Conservation (phyloP, 495 filamentous ascomycete genomes). For the Penicillium canariense region DNA sequence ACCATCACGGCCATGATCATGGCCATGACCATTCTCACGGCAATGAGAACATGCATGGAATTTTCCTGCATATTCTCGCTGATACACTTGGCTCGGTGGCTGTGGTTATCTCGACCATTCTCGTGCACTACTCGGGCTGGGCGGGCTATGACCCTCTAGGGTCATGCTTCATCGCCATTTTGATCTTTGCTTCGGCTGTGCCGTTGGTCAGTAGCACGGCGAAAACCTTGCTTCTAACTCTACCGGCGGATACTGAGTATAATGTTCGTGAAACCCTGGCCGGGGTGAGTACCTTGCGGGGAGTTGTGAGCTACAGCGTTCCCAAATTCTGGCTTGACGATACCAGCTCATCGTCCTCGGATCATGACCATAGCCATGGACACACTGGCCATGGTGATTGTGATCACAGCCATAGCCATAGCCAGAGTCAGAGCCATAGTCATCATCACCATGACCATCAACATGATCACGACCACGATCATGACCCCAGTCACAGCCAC, state of each 20-base stretch:
- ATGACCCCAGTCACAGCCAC: constrained; percentile 15
- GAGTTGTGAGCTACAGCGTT: constrained; percentile 81
- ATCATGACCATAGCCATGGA: constrained; percentile 17
- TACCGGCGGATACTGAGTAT: constrained; percentile 87
- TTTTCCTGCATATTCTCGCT: constrained; percentile 92
- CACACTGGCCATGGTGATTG: constrained; percentile 14
- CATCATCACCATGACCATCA: not conserved
- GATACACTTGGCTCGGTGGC: constrained; percentile 93
- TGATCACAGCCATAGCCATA: constrained; percentile 13
- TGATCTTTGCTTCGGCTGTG: constrained; percentile 86
- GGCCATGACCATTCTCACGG: constrained; percentile 70
- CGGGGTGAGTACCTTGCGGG: constrained; percentile 76
- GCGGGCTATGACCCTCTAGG: constrained; percentile 94
- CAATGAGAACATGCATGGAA: constrained; percentile 99
- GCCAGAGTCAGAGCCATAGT: constrained; percentile 13
- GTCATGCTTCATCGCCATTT: constrained; percentile 86
- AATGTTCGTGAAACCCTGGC: constrained; percentile 79
- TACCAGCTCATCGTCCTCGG: constrained; percentile 38
- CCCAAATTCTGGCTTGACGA: constrained; percentile 95
- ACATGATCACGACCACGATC: constrained; percentile 4
- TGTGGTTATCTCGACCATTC: constrained; percentile 86
- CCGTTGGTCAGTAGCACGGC: constrained; percentile 86
- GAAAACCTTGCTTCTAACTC: constrained; percentile 72
- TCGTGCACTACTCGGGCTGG: constrained; percentile 86
- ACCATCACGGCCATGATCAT: constrained; percentile 58